Base-by-base conservation (phyloP, 495 filamentous ascomycete genomes). In the Penicillium salamii region DNA sequence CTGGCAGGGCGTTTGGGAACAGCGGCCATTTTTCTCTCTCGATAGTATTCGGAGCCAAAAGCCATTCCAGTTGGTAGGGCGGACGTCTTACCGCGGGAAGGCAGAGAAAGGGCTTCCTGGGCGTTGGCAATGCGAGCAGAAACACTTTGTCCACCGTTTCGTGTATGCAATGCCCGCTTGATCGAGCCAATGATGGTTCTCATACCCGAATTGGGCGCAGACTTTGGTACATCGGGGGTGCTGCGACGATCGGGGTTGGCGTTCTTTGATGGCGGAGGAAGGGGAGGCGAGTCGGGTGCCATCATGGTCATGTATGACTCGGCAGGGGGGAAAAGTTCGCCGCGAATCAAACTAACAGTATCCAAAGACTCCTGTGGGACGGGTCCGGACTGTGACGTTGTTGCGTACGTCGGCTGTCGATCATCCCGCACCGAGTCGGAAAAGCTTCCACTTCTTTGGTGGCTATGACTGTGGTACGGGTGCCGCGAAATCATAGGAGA, bases 121-220 rank as follows among this genome's bases (percentile, higher is more conserved):
- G 53, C 46, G 73, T 76, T 53, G 23, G 71, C 70, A 46, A 72
- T 69, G 20, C 66, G 69, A 18, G 71, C 68, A 32, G 69, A 60
- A 62, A 64, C 31, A 62, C 76, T 50, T 61, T 75, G 70, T 3
- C 59, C 59, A 55, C 67, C 57, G 54, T 78, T 67, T 62, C 82
- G 86, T 33, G 80, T 89, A 56, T 91, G 89, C 40, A 97, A 65
- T n/a, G 85, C 92, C 29, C 92, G 87, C 35, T 89, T 86, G 28
- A 97, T 89, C 52, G 86, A 90, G 1, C 91, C 91, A 37, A 98
- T 76, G 3, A 97, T 74, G 54, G 83, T 93, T 65, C 84, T 89
- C 75, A 97, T 85, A 1, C 89, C 83, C 11, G 82, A 81, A 42
- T 70, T 88, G 12, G 70, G 29, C 48, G 58, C 34, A 31, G 69